Base-by-base conservation (phyloP, 2,329 filamentous ascomycete species). In the Metarhizium humberi region DNA sequence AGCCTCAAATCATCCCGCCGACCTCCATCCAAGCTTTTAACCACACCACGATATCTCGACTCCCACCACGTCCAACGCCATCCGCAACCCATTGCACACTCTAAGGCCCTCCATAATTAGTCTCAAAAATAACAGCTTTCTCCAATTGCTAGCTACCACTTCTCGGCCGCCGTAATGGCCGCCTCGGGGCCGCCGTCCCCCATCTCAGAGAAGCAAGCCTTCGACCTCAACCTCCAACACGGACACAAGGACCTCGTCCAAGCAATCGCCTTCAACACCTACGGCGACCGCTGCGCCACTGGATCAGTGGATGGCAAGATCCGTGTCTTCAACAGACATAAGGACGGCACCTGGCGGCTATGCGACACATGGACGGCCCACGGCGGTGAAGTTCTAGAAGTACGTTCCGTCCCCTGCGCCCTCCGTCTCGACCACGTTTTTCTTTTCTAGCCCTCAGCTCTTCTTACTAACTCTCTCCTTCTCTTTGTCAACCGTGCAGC, bases 261-360 rank as follows among this genome's bases (percentile, higher is more conserved):
- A 60, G 87, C 90, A 55, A 85, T 92, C 58, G 87, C 90, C 61
- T 95, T 95, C 79, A 96, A 96, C 71, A 86, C 85, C 61, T 95
- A 95, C 69, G 92, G 92, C 63, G 92, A 90, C 64, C 88, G 92
- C 62, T 92, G 92, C 76, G 88, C 92, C 46, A 94, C 91, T 3
- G 91, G 90, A 38, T 94, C 90, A 18, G 89, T 92, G 18, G 92
- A 97, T 70, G 92, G 95, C 69, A 90, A 88, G 69, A 87, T 97
- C 65, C 90, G 92, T 67, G 88, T 96, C 59, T 96, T 92, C 80
- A 90, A 92, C 71, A 81, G 86, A 50, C 87, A 94, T 66, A 85
- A 85, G 61, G 87, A 90, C 63, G 84, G 84, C 46, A 76, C 82
- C 56, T 96, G 91, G 90, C 79, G 82, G 52, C 74, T 94, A 42